Conservation (phyloP, 176 grass and related monocot genomes). For the Zizania latifolia region DNA sequence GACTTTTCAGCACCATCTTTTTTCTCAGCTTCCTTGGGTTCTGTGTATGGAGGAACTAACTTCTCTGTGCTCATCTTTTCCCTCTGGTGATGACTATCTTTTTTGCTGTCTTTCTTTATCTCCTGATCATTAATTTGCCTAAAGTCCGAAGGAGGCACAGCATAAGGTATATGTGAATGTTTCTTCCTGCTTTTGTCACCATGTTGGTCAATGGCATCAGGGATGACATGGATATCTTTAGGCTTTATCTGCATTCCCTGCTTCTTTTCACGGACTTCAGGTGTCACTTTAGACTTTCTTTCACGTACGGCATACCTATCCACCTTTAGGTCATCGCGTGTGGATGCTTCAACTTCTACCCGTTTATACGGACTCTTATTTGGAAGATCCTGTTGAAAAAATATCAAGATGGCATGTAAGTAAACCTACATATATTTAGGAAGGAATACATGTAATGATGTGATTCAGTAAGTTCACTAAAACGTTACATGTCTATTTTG, state of each 20-base stretch:
- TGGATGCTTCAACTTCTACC: slow-evolving; percentile 32
- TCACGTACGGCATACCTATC: slow-evolving; percentile 31
- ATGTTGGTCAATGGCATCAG: slow-evolving; percentile 30
- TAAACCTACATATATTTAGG: neutral
- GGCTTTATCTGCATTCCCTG: slow-evolving; percentile 44
- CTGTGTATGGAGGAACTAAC: slow-evolving; percentile 23
- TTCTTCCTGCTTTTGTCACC: slow-evolving; percentile 41
- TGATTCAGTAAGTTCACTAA: neutral
- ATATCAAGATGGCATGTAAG: slow-evolving; percentile 4
- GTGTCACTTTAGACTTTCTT: slow-evolving; percentile 32
- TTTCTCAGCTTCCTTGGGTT: neutral
- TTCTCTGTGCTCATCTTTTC: slow-evolving; percentile 20
- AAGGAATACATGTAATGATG: neutral
- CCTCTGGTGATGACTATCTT: slow-evolving; percentile 10
- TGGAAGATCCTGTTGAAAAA: slow-evolving; percentile 28
- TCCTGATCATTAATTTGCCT: slow-evolving; percentile 37
- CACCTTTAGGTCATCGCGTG: slow-evolving; percentile 13
- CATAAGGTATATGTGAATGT: slow-evolving; percentile 34
- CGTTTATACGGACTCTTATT: slow-evolving; percentile 46
- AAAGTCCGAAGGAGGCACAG: slow-evolving; percentile 16
- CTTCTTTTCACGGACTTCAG: slow-evolving; percentile 26
- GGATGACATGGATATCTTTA: slow-evolving; percentile 71
- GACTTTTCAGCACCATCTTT: slow-evolving; percentile 4
- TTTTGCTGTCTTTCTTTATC: slow-evolving; percentile 32
- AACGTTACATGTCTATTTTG: slow-evolving; percentile 51